phyloP scores from a whole-genome alignment of 179 eudicot species.

The Gypsophila paniculata region DNA sequence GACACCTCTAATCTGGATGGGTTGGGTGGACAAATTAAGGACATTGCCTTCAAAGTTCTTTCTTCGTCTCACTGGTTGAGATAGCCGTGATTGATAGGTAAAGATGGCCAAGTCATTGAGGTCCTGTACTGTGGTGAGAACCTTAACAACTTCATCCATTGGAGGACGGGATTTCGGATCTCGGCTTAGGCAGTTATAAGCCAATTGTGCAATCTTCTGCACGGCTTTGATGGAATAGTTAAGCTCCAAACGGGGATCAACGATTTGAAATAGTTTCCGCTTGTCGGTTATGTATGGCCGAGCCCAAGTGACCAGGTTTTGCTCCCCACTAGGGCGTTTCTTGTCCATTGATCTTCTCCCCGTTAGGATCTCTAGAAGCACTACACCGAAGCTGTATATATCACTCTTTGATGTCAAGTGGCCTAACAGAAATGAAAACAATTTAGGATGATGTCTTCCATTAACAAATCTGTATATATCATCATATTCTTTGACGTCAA shows the following conservation, averaged over 20 bases:
- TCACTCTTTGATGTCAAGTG: slow-evolving; percentile 52
- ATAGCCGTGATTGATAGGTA: slow-evolving; percentile 58
- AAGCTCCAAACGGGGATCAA: slow-evolving; percentile 45
- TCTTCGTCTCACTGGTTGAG: slow-evolving; percentile 68
- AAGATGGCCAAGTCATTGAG: slow-evolving; percentile 71
- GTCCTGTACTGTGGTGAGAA: slow-evolving; percentile 56
- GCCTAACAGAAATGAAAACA: slow-evolving; percentile 25
- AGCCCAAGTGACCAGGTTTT: slow-evolving; percentile 46
- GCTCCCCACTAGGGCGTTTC: slow-evolving; percentile 45
- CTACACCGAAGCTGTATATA: slow-evolving; percentile 49
- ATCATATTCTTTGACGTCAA: too few species aligned
- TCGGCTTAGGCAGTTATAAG: slow-evolving; percentile 37
- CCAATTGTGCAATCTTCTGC: slow-evolving; percentile 37
- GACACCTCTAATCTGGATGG: slow-evolving; percentile 44
- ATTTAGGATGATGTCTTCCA: background rate
- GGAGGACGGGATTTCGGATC: slow-evolving; percentile 45
- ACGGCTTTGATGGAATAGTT: slow-evolving; percentile 47
- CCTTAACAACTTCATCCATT: slow-evolving; percentile 43
- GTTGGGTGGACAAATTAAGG: slow-evolving; percentile 38
- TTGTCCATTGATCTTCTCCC: slow-evolving; percentile 51
- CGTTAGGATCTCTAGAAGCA: slow-evolving; percentile 40
- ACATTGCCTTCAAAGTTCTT: slow-evolving; percentile 50
- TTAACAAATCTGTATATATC: too few species aligned
- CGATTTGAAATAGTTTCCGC: slow-evolving; percentile 39
- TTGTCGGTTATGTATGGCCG: slow-evolving; percentile 38